Conservation (phyloP, 768 basidiomycete species). For the Suillus clintonianus region DNA sequence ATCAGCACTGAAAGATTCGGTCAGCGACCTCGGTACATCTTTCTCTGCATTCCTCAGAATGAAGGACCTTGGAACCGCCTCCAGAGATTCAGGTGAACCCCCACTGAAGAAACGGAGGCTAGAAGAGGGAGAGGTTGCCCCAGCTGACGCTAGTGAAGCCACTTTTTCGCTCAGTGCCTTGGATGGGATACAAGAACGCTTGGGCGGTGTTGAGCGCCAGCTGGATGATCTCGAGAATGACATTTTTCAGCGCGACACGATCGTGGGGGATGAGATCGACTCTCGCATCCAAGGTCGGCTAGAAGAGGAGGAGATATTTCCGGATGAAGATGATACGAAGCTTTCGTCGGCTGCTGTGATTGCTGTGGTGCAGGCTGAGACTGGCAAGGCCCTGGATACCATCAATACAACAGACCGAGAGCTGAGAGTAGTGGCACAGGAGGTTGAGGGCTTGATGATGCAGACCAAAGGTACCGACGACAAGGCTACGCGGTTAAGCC, state of each 20-base stretch:
- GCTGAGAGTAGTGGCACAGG: constrained; percentile 31
- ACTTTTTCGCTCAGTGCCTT: constrained; percentile 17
- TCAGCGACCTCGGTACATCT: constrained; percentile 24
- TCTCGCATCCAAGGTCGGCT: constrained; percentile 29
- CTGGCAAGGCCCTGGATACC: background rate
- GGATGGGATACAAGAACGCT: constrained; percentile 28
- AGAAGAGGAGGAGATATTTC: constrained; percentile 24
- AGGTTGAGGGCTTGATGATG: constrained; percentile 32
- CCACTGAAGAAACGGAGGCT: constrained; percentile 21
- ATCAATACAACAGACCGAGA: constrained; percentile 25
- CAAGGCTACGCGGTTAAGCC: constrained; percentile 21
- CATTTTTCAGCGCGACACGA: constrained; percentile 33
- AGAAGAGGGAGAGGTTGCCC: constrained; percentile 7
- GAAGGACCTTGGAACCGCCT: background rate
- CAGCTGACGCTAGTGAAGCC: background rate
- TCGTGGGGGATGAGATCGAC: constrained; percentile 32
- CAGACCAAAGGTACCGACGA: constrained; percentile 27
- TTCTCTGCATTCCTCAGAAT: constrained; percentile 23
- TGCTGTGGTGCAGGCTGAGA: constrained; percentile 20
- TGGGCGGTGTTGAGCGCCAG: constrained; percentile 28
- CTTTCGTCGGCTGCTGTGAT: constrained; percentile 24
- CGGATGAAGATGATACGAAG: constrained; percentile 15
- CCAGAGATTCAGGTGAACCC: constrained; percentile 1
- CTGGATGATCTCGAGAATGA: constrained; percentile 38
- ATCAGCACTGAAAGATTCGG: constrained; percentile 27